phyloP scores from a whole-genome alignment of 306 rosid species.

The cucumber (Cucumis sativus) region DNA sequence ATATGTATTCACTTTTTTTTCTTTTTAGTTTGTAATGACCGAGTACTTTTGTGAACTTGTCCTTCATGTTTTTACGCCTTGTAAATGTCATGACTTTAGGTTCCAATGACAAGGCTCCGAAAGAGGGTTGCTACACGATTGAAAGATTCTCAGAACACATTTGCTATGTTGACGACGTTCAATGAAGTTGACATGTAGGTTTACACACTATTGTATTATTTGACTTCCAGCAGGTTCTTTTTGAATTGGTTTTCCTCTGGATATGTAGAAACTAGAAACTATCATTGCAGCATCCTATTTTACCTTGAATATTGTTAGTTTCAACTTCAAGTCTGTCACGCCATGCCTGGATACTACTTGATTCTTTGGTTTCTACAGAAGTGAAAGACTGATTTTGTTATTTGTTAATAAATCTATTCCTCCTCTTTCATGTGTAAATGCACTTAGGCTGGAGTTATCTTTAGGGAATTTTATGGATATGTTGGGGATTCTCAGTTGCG shows the following conservation, averaged over 20 bases:
- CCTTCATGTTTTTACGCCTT: neutral
- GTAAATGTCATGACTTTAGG: slow-evolving; percentile 26
- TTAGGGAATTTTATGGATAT: neutral
- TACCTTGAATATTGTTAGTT: neutral
- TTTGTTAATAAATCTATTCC: neutral
- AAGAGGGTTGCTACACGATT: slow-evolving; percentile 55
- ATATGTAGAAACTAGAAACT: neutral
- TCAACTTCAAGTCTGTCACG: neutral
- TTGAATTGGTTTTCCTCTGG: neutral
- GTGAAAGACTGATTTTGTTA: neutral
- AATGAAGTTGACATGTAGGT: slow-evolving; percentile 85
- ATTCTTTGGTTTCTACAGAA: neutral
- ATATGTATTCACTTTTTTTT: neutral
- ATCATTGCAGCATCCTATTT: neutral
- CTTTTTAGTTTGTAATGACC: too few species aligned
- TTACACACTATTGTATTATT: neutral
- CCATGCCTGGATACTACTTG: neutral
- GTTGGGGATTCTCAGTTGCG: neutral
- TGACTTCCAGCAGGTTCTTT: neutral
- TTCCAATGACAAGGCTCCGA: slow-evolving; percentile 78
- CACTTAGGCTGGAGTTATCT: neutral
- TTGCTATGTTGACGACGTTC: slow-evolving; percentile 75
- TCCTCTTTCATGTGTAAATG: neutral
- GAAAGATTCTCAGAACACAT: slow-evolving; percentile 86
- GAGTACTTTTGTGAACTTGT: neutral